Percentiles rank a stretch among this genome's conserved stretches.
These are phyloP conservation scores for Mrakiaceae sp. DNA, from an alignment of 1,284 basidiomycete species.

Conservation along the genomic window DNA sequence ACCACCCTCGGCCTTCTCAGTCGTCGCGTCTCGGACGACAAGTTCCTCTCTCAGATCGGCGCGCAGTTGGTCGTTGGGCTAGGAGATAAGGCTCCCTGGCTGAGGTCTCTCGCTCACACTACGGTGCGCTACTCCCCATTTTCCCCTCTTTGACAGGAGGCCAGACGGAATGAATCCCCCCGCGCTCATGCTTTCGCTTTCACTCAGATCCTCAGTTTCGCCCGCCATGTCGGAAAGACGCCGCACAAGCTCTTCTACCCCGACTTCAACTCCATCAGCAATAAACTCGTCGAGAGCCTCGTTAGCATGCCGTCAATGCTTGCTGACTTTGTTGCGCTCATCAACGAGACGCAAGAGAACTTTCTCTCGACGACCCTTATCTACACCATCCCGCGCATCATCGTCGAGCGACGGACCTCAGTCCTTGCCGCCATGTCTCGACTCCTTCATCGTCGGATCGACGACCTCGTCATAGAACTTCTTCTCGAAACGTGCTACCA, in stretches of 20 bases:
- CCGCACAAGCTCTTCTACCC: conserved; percentile 60
- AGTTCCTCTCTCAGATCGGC: not conserved
- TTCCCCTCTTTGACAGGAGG: not conserved
- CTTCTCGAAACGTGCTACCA: conserved; percentile 57
- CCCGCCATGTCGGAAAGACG: conserved; percentile 50
- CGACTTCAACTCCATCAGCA: conserved; percentile 55
- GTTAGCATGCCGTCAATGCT: conserved; percentile 43
- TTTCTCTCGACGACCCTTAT: conserved; percentile 59
- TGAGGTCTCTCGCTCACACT: conserved; percentile 7
- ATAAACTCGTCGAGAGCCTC: conserved; percentile 52
- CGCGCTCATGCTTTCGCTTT: not conserved
- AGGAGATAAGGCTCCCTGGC: conserved; percentile 4
- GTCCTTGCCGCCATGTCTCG: conserved; percentile 40
- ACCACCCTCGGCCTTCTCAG: conserved; percentile 8
- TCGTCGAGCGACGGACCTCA: conserved; percentile 47
- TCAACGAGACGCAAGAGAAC: conserved; percentile 35
- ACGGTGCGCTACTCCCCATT: not conserved
- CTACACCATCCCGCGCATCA: conserved; percentile 58
- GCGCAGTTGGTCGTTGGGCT: conserved; percentile 13
- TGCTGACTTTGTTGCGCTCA: conserved; percentile 28
- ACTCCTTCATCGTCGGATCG: conserved; percentile 43
- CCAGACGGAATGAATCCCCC: not conserved
- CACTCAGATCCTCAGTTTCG: conserved; percentile 31
- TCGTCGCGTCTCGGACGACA: conserved; percentile 1
- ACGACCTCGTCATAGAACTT: conserved; percentile 50